Base-by-base conservation (phyloP, 768 basidiomycete genomes). In the Collybia sp. region DNA sequence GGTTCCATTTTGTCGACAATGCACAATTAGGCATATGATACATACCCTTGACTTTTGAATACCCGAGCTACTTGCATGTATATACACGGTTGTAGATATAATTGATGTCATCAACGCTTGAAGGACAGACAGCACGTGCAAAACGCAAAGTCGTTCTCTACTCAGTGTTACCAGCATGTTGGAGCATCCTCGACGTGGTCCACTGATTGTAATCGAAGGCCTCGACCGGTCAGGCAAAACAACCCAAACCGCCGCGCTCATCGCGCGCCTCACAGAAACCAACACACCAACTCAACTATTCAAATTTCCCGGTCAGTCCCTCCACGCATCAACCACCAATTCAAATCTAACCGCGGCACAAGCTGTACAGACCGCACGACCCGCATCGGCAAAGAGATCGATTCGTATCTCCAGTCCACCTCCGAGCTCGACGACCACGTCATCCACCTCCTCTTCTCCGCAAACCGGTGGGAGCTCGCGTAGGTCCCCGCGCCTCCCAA, bases 381-480 rank as follows among this genome's bases (percentile, higher is more conserved):
- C 1, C 62, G 88, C 2, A 94, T 92, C 44, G 95, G 95, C 2
- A 74, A 83, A 54, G 89, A 93, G 83, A 97, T 99, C 56, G 86
- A 98, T 65, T 76, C 84, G 19, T 99, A 98, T 63, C 73, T 99
- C 45, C 82, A 80, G 40, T 88, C 87, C 12, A 65, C 88, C 42
- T 76, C 86, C 12, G 91, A 98, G 12, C 75, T 99, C 42, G 93
- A 95, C 62, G 93, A 97, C 67, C 86, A 74, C 50, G 88, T 85
- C 1, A 83, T 98, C 41, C 95, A 98, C 60, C 80, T 97, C 2
- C 77, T 99, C 46, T 98, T 99, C 72, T 85, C 92, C 37, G 96
- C 94, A 2, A 99, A 99, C 60, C 79, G 95, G 31, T 98, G 96
- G 96, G 94, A 98, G 61, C 79, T 87, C 51, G 85, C 86, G 90